A percentile compares a stretch with the other conserved stretches of the same genome.
phyloP scores from a whole-genome alignment of 352 stramenopile genomes.

The Phytopythium ostracodes region DNA sequence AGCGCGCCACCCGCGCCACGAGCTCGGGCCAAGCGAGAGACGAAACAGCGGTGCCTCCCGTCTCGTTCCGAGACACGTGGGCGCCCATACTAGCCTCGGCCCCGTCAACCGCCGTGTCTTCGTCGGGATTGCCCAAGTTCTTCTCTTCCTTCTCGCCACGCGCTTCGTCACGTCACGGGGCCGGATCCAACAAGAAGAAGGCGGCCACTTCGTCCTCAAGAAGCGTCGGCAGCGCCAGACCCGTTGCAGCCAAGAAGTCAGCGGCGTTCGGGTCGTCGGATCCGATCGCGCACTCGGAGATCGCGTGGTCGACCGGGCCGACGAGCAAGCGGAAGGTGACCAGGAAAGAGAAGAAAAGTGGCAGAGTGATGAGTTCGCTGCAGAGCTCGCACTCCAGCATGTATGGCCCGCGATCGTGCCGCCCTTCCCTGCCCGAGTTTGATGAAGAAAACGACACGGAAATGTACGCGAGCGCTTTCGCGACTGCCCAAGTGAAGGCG shows the following conservation, averaged over 20 bases:
- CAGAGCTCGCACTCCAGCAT: slow-evolving; percentile 4
- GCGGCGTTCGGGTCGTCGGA: slow-evolving; percentile 23
- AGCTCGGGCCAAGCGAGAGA: slow-evolving; percentile 12
- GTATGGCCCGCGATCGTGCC: background rate
- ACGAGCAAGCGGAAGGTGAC: slow-evolving; percentile 27
- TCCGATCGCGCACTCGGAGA: slow-evolving; percentile 16
- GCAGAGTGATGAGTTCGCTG: slow-evolving; percentile 11
- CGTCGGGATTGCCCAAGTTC: slow-evolving; percentile 19
- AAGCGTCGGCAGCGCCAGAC: slow-evolving; percentile 3
- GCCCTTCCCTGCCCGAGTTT: background rate
- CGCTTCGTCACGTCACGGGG: slow-evolving; percentile 10
- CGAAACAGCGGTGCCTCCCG: background rate
- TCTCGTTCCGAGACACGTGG: slow-evolving; percentile 10
- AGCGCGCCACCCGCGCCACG: slow-evolving; percentile 22
- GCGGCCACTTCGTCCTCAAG: slow-evolving; percentile 1
- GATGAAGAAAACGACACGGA: slow-evolving; percentile 23
- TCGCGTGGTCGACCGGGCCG: slow-evolving; percentile 21
- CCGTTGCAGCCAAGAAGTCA: slow-evolving; percentile 14
- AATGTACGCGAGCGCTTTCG: slow-evolving; percentile 4
- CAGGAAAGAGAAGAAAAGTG: slow-evolving; percentile 37
- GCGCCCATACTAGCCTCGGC: slow-evolving; percentile 8
- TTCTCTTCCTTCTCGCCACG: slow-evolving; percentile 11
- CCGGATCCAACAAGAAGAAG: slow-evolving; percentile 23
- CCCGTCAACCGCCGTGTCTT: slow-evolving; percentile 6
- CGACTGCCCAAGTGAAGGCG: background rate